Conservation (phyloP, 306 rosid species). For the Cicer pinnatifidum region DNA sequence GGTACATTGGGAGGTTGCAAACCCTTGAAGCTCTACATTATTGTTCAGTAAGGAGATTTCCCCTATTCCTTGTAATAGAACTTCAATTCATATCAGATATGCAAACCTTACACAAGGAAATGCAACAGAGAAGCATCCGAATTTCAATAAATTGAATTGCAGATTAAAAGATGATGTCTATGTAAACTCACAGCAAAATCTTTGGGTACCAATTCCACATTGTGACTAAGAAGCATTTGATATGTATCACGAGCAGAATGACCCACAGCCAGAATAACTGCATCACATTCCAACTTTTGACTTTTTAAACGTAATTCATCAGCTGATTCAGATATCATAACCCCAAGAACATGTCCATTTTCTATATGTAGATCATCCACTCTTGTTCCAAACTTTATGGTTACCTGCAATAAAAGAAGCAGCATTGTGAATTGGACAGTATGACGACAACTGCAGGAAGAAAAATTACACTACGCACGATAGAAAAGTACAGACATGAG, state of each 20-base stretch:
- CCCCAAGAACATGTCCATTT: conserved; percentile 66
- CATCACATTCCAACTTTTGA: conserved; percentile 74
- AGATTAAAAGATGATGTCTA: conserved; percentile 27
- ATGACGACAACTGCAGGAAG: conserved; percentile 39
- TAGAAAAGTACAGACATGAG: conserved; percentile 26
- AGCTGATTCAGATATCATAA: conserved; percentile 72
- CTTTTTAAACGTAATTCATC: conserved; percentile 55
- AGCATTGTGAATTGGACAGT: conserved; percentile 33
- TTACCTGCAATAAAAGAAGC: conserved; percentile 57
- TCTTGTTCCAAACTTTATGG: conserved; percentile 87
- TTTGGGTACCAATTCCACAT: conserved; percentile 74
- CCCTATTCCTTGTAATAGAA: background rate
- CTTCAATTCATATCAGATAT: background rate
- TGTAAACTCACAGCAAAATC: conserved; percentile 85
- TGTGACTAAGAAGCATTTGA: conserved; percentile 82
- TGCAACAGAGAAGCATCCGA: conserved; percentile 9
- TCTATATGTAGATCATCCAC: conserved; percentile 80
- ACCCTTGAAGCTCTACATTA: background rate
- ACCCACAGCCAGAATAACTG: conserved; percentile 91
- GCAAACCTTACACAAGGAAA: background rate
- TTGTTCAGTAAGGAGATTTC: background rate
- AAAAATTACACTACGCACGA: background rate
- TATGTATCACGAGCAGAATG: conserved; percentile 97
- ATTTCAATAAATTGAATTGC: conserved; percentile 33
- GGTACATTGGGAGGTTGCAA: background rate